Evolutionary conservation across 805 yeast species (phyloP), one percentile per base, ranked within the genome.

Genomic region (Naumovozyma dairenensis): DNA sequence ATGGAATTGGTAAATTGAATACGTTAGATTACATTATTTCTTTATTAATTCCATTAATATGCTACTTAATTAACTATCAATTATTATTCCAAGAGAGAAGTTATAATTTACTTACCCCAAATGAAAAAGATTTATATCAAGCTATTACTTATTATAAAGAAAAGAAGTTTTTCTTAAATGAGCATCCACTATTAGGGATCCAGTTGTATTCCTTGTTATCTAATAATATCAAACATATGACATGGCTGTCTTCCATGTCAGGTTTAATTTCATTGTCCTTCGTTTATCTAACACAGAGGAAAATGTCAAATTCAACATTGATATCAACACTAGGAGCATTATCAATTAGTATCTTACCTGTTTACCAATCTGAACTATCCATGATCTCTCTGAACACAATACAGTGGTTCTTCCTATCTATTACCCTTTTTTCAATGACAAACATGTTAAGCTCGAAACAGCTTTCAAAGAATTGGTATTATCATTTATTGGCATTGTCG

Each of bases 341-440:
- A 1, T 43, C 52, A 6, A 28, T 57, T 6, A 43, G 45, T 1
- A 34, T 33, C 9, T 25, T 45, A 17, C 45, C 53, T 3, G 4
- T 43, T 7, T 53, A 45, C 28, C 45, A 43, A 31, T 13, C 16
- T 7, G 39, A 42, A 29, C 24, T 46, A 17, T 21, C 33, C 3
- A 31, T 29, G 3, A 18, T 50, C 3, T 44, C 54, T 3, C 21
- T 64, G 12, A 74, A 70, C 33, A 44, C 66, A 4, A 57, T 71
- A 3, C 58, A 67, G 37, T 44, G 77, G 37, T 60, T 69, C 16
- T 62, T 65, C 21, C 46, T 71, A 5, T 55, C 72, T 3, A 46
- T 79, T 20, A 56, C 76, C 1, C 63, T 74, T 6, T 74, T 61
- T 51, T 64, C 65, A 5, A 72, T 67, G 64, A 70, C 70, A 47